Evolutionary conservation across 2,329 filamentous ascomycete species (phyloP).

Genomic region (Ambrosiella xylebori): DNA sequence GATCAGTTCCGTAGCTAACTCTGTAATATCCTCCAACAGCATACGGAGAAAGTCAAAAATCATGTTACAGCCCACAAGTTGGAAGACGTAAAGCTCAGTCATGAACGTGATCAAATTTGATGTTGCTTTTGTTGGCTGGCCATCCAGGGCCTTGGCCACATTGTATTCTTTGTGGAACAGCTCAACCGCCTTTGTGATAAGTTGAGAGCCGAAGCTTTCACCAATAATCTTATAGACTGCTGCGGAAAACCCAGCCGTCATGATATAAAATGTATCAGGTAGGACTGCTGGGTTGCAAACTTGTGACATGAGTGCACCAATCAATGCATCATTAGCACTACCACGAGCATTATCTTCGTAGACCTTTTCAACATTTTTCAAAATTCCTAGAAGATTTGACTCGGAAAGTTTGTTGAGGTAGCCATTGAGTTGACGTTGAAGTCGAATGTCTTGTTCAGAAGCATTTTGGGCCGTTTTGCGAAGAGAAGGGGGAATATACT

Average conservation of each 20-base stretch:
- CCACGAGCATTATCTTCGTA: constrained; percentile 77
- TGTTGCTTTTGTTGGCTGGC: constrained; percentile 19
- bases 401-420: constrained; percentile 87
- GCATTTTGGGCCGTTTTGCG: constrained; percentile 45
- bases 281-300: constrained; percentile 63
- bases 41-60: constrained; percentile 82
- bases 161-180: constrained; percentile 53
- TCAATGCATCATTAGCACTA: constrained; percentile 65
- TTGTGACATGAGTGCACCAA: constrained; percentile 61
- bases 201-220: constrained; percentile 73
- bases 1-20: constrained; percentile 75
- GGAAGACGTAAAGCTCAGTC: constrained; percentile 80
- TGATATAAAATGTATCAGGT: constrained; percentile 76
- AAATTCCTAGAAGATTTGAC: constrained; percentile 69
- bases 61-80: constrained; percentile 64
- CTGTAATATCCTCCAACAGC: constrained; percentile 57
- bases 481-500: constrained; percentile 82
- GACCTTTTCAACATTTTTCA: constrained; percentile 64
- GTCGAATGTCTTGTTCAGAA: constrained; percentile 43
- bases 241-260: constrained; percentile 77
- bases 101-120: constrained; percentile 70
- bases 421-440: constrained; percentile 71
- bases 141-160: constrained; percentile 19
- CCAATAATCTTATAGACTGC: constrained; percentile 78
- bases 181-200: constrained; percentile 62